Conservation (phyloP, 2,329 filamentous ascomycete species). For the Pezicula radicicola region DNA sequence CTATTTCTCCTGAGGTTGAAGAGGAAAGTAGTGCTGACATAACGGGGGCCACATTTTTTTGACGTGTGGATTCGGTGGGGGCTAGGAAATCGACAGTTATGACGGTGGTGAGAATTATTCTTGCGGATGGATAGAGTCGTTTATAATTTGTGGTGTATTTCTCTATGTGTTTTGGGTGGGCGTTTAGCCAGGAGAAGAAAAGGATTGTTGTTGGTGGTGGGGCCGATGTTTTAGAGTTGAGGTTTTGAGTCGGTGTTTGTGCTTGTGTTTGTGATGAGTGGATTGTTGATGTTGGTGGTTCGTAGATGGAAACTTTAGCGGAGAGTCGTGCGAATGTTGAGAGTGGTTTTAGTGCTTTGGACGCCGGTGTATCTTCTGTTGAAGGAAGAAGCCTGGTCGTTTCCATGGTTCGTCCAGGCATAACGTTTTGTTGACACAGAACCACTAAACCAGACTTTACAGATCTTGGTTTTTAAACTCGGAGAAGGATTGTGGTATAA, state of each 20-base stretch:
- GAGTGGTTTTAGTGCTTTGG: slow-evolving; percentile 14
- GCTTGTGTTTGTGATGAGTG: neutral
- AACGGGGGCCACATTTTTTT: slow-evolving; percentile 28
- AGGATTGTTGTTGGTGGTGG: slow-evolving; percentile 36
- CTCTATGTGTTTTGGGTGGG: slow-evolving; percentile 47
- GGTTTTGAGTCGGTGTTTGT: neutral
- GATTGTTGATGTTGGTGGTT: slow-evolving; percentile 5
- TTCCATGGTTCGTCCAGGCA: no score
- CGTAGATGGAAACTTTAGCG: slow-evolving; percentile 16
- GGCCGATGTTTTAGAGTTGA: no score
- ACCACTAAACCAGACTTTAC: no score
- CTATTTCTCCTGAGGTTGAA: neutral
- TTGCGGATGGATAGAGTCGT: slow-evolving; percentile 45
- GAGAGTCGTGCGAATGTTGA: slow-evolving; percentile 20
- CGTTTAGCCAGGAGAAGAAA: slow-evolving; percentile 58
- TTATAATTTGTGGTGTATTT: slow-evolving; percentile 54
- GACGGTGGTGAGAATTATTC: slow-evolving; percentile 48
- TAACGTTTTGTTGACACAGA: no score
- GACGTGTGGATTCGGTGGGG: slow-evolving; percentile 22
- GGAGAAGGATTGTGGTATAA: no score
- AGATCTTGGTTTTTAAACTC: no score
- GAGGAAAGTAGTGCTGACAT: slow-evolving; percentile 13
- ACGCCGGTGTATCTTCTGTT: no score
- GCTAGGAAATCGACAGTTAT: slow-evolving; percentile 42
- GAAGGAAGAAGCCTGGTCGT: no score